phyloP scores from a whole-genome alignment of 1,139 yeast species.

The Saccharomycopsis hybrid region DNA sequence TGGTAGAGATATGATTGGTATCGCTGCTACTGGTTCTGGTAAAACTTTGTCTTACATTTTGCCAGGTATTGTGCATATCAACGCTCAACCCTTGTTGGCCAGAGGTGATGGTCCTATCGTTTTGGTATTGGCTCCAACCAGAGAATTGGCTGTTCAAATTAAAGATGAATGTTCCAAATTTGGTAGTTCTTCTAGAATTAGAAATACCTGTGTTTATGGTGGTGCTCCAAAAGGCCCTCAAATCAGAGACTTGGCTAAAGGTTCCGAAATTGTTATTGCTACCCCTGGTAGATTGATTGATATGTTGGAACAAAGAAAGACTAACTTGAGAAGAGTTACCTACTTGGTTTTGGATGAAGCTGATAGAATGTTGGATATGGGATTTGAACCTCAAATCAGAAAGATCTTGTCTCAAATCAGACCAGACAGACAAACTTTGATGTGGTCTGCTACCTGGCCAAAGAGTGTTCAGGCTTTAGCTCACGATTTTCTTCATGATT shows the following conservation, averaged over 20 bases:
- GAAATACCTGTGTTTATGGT: constrained; percentile 97
- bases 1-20: constrained; percentile 98
- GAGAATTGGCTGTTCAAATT: constrained; percentile 97
- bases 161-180: constrained; percentile 94
- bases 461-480: constrained; percentile 93
- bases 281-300: constrained; percentile 96
- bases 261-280: constrained; percentile 93
- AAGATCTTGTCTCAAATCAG: constrained; percentile 92
- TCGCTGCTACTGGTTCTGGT: constrained; percentile 98
- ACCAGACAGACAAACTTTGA: constrained; percentile 95
- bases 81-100: constrained; percentile 89
- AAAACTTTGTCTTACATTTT: constrained; percentile 94
- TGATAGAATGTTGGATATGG: constrained; percentile 95
- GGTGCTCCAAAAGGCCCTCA: constrained; percentile 99
- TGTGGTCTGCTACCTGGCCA: constrained; percentile 99
- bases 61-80: constrained; percentile 95
- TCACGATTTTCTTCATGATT: constrained; percentile 83
- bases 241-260: constrained; percentile 89
- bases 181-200: constrained; percentile 84
- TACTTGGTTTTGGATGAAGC: constrained; percentile 97
- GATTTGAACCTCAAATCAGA: constrained; percentile 94
- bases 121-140: constrained; percentile 93
- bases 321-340: constrained; percentile 92
- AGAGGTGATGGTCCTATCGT: constrained; percentile 98
- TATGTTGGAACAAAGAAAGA: constrained; percentile 92